Percentiles rank a stretch among this genome's conserved stretches.
phyloP scores from a whole-genome alignment of 176 grass and related monocot species.

The Triticum urartu region DNA sequence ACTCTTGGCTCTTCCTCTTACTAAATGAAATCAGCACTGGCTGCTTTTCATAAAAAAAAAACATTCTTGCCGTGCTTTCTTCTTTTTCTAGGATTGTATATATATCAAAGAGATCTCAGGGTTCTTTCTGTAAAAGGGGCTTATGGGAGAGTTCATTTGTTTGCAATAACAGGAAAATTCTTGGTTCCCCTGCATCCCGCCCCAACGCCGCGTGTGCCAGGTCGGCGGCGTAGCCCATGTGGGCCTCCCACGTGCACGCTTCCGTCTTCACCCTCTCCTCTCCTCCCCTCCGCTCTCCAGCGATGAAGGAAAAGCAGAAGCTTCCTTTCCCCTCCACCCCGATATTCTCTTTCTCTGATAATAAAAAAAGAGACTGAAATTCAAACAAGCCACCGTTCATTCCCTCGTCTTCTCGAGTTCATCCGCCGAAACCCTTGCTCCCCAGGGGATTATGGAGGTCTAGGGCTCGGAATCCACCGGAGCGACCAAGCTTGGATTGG shows the following conservation, averaged over 20 bases:
- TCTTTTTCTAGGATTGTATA: no score
- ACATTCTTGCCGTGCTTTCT: no score
- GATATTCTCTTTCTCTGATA: neutral
- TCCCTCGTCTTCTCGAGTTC: neutral
- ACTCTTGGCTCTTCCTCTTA: no score
- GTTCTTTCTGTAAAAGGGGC: no score
- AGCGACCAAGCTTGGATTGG: neutral
- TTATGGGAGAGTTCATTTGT: no score
- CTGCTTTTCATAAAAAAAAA: no score
- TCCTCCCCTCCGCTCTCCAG: neutral
- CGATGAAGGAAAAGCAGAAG: constrained; percentile 38
- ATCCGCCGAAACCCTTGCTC: neutral
- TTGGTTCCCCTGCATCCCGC: no score
- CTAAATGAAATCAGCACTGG: no score
- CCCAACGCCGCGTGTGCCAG: neutral
- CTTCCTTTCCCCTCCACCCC: constrained; percentile 31
- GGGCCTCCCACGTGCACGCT: neutral
- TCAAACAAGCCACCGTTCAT: constrained; percentile 13
- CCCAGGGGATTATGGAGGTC: neutral
- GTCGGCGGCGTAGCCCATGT: neutral
- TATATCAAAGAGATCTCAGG: no score
- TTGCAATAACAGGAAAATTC: no score
- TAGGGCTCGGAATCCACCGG: constrained; percentile 8
- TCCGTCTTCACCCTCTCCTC: neutral
- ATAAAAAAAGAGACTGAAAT: neutral